Evolutionary conservation across 805 yeast genomes (phyloP), one percentile per base, ranked within the genome.

Genomic region (Wickerhamomyces canadensis): DNA sequence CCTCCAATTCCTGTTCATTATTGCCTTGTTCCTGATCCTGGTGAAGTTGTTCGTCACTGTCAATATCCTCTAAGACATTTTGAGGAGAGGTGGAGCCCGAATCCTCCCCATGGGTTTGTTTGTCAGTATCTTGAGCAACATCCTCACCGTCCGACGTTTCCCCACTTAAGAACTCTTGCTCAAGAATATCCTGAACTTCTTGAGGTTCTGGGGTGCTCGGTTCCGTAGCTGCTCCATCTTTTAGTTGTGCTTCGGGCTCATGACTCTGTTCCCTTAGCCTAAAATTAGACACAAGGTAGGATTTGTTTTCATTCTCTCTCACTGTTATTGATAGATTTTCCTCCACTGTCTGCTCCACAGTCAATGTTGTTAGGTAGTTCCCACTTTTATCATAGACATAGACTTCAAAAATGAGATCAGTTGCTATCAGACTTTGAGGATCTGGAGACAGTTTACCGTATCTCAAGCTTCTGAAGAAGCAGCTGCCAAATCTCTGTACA

Each of bases 311-410:
- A 14, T 19, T n/a, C 6, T 8, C 18, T 19, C 6, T 26, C 4
- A 19, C 21, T 12, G 16, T 16, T 3, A 33, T 26, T n/a, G 7
- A 6, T 14, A 15, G 11, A 6, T 15, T 15, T 8, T 12, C 19
- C n/a, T 19, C 19, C 5, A 8, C 13, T 3, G 8, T 19, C 6
- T 25, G 23, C 11, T 30, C 26, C 12, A 27, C 16, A 7, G 15
- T 10, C 13, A 41, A 17, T 1, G 40, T 35, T 19, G 9, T 29
- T 10, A 27, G 15, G 24, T 38, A 41, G 2, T 31, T 19, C 4
- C 45, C 47, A 22, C 6, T 10, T 11, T 34, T 23, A 21, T 40
- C 33, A 24, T 17, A 43, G 1, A 40, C 36, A 19, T 38, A 36
- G 11, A 21, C 16, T 22, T 29, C 19, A 12, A 35, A 18, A 22